phyloP scores from a whole-genome alignment of 768 basidiomycete species.

The Infundibulicybe gibba region DNA sequence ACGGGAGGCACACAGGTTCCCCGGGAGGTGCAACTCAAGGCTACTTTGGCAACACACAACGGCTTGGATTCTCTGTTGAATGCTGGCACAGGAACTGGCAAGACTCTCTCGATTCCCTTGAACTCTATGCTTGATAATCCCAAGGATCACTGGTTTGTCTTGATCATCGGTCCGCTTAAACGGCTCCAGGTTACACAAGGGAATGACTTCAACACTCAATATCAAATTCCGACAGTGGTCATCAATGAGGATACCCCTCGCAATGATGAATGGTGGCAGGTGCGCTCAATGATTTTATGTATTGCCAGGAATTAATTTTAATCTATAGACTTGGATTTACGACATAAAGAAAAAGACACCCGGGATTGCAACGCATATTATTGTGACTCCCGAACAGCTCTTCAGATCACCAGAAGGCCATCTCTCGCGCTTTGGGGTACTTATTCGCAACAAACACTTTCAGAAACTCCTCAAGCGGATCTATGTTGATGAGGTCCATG shows the following conservation, averaged over 20 bases:
- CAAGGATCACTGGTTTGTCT: conserved; percentile 3
- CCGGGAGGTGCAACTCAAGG: conserved; percentile 17
- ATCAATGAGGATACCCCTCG: conserved; percentile 21
- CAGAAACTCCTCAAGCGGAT: conserved; percentile 5
- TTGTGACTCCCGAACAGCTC: conserved; percentile 16
- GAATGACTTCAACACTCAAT: conserved; percentile 12
- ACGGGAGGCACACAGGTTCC: conserved; percentile 12
- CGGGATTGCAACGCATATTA: conserved; percentile 7
- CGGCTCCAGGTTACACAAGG: conserved; percentile 11
- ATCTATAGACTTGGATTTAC: conserved; percentile 5
- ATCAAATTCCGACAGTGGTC: conserved; percentile 11
- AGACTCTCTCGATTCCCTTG: conserved; percentile 23
- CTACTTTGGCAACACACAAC: conserved; percentile 11
- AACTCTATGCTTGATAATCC: conserved; percentile 16
- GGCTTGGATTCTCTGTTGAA: conserved; percentile 14
- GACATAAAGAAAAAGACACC: neutral
- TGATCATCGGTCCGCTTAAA: conserved; percentile 18
- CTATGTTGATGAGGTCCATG: conserved; percentile 21
- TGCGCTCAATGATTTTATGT: neutral
- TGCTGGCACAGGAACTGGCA: conserved; percentile 22
- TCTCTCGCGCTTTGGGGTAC: conserved; percentile 1
- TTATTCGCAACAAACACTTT: conserved; percentile 6
- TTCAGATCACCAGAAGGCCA: conserved; percentile 14
- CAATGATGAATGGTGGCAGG: conserved; percentile 13
- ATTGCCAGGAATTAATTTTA: too few species aligned